Evolutionary conservation across 768 basidiomycete genomes (phyloP).

Genomic region (Auricularia cornea): DNA sequence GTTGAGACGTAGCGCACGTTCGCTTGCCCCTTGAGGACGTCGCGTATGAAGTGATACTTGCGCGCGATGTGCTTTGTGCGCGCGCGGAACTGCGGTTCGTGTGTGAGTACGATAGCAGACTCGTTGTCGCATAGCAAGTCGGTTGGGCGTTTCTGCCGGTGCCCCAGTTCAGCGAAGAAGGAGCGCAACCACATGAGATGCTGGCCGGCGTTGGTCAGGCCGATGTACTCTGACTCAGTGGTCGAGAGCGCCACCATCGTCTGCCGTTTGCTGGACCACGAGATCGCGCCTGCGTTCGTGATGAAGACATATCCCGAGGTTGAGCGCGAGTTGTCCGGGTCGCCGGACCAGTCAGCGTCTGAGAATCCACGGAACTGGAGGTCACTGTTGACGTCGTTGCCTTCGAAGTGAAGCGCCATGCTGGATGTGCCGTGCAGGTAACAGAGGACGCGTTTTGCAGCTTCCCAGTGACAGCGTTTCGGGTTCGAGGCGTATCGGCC

Average conservation of each 20-base stretch:
- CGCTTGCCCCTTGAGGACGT: slow-evolving; percentile 13
- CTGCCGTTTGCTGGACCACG: slow-evolving; percentile 16
- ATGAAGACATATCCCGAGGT: slow-evolving; percentile 2
- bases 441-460: slow-evolving; percentile 7
- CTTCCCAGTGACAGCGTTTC: slow-evolving; percentile 6
- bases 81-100: slow-evolving; percentile 14
- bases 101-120: slow-evolving; percentile 10
- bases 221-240: slow-evolving; percentile 14
- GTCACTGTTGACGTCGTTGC: neutral
- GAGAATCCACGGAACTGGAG: neutral
- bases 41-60: slow-evolving; percentile 18
- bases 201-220: neutral
- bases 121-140: slow-evolving; percentile 14
- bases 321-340: slow-evolving; percentile 2
- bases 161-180: slow-evolving; percentile 2
- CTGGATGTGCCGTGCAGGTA: slow-evolving; percentile 10
- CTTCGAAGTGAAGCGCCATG: slow-evolving; percentile 1
- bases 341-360: slow-evolving; percentile 6
- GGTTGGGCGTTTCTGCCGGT: neutral
- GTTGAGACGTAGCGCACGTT: slow-evolving; percentile 16
- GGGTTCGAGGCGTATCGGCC: slow-evolving; percentile 9
- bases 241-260: slow-evolving; percentile 12
- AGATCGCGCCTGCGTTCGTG: slow-evolving; percentile 10
- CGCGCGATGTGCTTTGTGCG: slow-evolving; percentile 23
- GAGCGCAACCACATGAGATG: slow-evolving; percentile 6